These are phyloP conservation scores for Coemansia sp. DNA, from an alignment of 192 early-diverging fungal species.

Conservation along the genomic window DNA sequence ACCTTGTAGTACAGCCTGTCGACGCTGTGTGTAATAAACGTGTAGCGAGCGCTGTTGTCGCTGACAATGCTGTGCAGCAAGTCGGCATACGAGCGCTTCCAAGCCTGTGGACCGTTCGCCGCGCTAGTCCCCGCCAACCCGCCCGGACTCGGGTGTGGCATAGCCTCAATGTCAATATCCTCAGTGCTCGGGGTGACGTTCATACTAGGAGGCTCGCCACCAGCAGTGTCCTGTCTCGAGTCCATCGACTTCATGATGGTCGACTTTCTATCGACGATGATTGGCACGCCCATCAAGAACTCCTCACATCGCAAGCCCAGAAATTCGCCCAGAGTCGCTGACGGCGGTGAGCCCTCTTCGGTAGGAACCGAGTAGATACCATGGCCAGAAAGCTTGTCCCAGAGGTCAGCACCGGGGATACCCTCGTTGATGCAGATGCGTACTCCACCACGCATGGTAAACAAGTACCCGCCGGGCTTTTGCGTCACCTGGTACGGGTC, in stretches of 20 bases:
- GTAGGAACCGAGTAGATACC: conserved; percentile 51
- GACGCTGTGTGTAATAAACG: conserved; percentile 43
- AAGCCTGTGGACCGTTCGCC: conserved; percentile 17
- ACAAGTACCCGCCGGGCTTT: conserved; percentile 51
- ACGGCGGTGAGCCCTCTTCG: conserved; percentile 33
- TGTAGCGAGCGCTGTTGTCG: conserved; percentile 42
- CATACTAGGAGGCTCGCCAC: neutral
- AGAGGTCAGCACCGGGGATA: conserved; percentile 47
- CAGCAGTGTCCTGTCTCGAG: conserved; percentile 7
- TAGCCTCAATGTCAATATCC: conserved; percentile 10
- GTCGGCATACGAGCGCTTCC: conserved; percentile 32
- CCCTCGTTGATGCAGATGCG: conserved; percentile 55
- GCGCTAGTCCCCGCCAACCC: neutral
- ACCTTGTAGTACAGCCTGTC: conserved; percentile 51
- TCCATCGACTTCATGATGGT: conserved; percentile 36
- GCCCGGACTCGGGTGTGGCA: conserved; percentile 1
- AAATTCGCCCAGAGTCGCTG: conserved; percentile 46
- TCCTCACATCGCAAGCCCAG: conserved; percentile 50
- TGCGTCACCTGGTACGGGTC: conserved; percentile 54
- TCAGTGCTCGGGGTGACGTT: conserved; percentile 11
- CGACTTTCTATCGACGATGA: conserved; percentile 47
- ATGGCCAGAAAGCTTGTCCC: conserved; percentile 42
- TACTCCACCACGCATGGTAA: conserved; percentile 56
- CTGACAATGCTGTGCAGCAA: conserved; percentile 36
- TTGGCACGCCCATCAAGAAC: conserved; percentile 57